These are phyloP conservation scores for Lentinula detonsa DNA, from an alignment of 768 basidiomycete genomes.

Conservation along the genomic window DNA sequence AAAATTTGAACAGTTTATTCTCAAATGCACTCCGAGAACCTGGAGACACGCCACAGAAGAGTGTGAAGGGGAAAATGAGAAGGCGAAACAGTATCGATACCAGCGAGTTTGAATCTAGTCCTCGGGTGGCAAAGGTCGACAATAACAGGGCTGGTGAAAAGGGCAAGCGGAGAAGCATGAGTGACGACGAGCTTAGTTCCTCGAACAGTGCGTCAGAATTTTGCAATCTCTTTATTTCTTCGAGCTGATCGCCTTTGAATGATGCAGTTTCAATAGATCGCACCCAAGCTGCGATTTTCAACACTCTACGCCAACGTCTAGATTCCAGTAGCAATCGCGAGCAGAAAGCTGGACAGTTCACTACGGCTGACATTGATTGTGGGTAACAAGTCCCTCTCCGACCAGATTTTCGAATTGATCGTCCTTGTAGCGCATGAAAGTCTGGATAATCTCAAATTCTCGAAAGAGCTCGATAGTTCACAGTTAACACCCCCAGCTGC, in stretches of 20 bases:
- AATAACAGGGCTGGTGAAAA: conserved; percentile 36
- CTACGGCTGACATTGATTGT: conserved; percentile 24
- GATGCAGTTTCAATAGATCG: conserved; percentile 7
- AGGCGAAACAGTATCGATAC: conserved; percentile 55
- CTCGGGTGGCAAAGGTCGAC: conserved; percentile 30
- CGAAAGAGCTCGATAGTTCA: conserved; percentile 32
- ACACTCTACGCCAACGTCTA: conserved; percentile 28
- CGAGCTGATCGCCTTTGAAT: neutral
- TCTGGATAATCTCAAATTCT: conserved; percentile 30
- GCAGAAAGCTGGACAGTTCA: conserved; percentile 25
- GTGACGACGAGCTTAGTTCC: conserved; percentile 63
- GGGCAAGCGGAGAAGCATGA: conserved; percentile 52
- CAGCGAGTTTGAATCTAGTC: conserved; percentile 55
- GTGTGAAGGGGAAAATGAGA: conserved; percentile 15
- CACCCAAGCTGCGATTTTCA: conserved; percentile 32
- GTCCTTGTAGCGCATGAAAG: conserved; percentile 18
- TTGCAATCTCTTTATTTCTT: neutral
- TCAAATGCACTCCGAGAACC: conserved; percentile 59
- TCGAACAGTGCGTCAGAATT: conserved; percentile 35
- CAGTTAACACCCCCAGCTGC: conserved; percentile 39
- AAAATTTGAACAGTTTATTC: conserved; percentile 61
- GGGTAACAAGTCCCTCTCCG: conserved; percentile 15
- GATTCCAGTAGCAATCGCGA: conserved; percentile 31
- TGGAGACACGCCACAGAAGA: conserved; percentile 58
- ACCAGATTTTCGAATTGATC: conserved; percentile 9